Base-by-base conservation (phyloP, 1,139 yeast genomes). In the Arxiozyma slooffiae region DNA sequence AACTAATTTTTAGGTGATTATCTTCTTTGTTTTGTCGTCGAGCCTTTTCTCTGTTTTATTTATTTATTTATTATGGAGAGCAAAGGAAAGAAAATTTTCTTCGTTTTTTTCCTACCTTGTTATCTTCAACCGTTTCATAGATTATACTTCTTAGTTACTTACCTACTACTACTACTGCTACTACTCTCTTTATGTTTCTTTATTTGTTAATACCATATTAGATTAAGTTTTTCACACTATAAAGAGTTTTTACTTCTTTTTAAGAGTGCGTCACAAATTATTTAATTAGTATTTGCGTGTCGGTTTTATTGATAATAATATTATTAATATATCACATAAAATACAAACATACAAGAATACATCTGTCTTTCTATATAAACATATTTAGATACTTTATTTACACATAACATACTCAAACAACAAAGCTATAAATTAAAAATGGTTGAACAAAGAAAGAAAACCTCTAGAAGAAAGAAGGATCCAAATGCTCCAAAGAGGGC, bases 401-500 rank as follows among this genome's bases (percentile, higher is more conserved):
- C 36, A 30, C 6, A 30, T 30, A 30, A 30, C 36, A 30, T 30
- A 4, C 14, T 14, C 36, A 14, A 30, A 30, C 36, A 30, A 30
- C 36, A 30, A n/a, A 30, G n/a, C 36, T 30, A 30, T 30, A 30
- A 8, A 30, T 17, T 38, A 38, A 38, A 3, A 38, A 38, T 38
- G 36, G 36, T 30, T 14, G 36, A 30, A 30, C 36, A 30, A 30
- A 30, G 36, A 40, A 66, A 68, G 66, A 66, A 41, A 47, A 59
- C 66, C 46, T 61, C 64, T 48, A 63, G 68, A 58, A 66, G 65
- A 60, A 67, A 66, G 68, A 67, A 60, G 73, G 97, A 92, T 74
- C 97, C 97, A 76, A 90, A 90, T 73, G 98, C 98, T 59, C 98
- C 98, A 71, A 92, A 92, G 87, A 85, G 97, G 73, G 88, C 97